phyloP scores from a whole-genome alignment of 2,329 filamentous ascomycete genomes.

The Lecanicillium sp. region DNA sequence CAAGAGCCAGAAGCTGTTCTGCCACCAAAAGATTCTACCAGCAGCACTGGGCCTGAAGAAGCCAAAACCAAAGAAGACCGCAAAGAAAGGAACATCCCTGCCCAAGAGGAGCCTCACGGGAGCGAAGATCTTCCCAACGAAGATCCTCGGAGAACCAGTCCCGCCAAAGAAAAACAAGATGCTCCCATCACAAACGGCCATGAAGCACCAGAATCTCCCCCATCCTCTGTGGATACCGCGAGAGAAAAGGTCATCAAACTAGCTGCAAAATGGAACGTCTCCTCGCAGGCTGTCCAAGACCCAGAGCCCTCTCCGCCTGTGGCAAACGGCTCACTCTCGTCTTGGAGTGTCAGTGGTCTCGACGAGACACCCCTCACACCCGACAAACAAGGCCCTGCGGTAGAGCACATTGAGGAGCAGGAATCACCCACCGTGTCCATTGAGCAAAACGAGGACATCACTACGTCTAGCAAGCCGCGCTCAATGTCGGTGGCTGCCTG shows the following conservation, averaged over 20 bases:
- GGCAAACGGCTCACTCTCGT: not conserved
- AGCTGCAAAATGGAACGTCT: not conserved
- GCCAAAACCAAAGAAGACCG: too few relatives aligned
- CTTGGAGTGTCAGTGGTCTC: constrained; percentile 1
- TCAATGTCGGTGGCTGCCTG: not conserved
- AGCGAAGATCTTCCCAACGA: too few relatives aligned
- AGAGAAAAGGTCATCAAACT: not conserved
- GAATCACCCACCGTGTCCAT: not conserved
- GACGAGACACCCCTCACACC: not conserved
- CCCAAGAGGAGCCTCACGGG: too few relatives aligned
- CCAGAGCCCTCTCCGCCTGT: not conserved
- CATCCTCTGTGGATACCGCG: not conserved
- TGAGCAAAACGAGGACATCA: not conserved
- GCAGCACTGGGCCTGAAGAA: too few relatives aligned
- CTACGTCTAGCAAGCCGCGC: not conserved
- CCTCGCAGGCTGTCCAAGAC: not conserved
- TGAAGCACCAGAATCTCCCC: too few relatives aligned
- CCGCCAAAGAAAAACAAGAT: too few relatives aligned
- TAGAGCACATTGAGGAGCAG: not conserved
- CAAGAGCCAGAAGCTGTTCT: too few relatives aligned
- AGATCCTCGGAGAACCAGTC: too few relatives aligned
- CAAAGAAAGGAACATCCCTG: too few relatives aligned
- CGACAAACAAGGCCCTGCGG: not conserved
- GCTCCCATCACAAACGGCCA: too few relatives aligned
- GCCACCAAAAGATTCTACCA: too few relatives aligned